A percentile compares a stretch with the other conserved stretches of the same genome.
phyloP scores from a whole-genome alignment of 2,329 filamentous ascomycete genomes.

The Colletotrichum lentis region DNA sequence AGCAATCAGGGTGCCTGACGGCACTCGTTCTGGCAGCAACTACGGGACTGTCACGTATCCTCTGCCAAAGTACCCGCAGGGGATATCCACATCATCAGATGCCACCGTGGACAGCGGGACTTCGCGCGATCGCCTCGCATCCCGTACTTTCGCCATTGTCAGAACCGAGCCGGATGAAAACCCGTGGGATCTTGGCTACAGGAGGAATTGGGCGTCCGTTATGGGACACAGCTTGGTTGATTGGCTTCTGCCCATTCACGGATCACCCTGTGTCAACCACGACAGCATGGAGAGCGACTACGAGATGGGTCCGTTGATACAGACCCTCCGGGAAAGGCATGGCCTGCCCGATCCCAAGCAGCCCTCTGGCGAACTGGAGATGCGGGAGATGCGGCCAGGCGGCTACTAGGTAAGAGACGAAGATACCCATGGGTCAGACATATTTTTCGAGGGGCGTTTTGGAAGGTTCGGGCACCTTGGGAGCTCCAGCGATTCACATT shows the following conservation, averaged over 20 bases:
- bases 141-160: constrained; percentile 80
- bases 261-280: constrained; percentile 78
- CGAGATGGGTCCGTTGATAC: constrained; percentile 69
- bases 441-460: constrained; percentile 7
- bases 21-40: constrained; percentile 51
- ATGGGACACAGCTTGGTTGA: constrained; percentile 78
- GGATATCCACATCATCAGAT: constrained; percentile 12
- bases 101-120: constrained; percentile 20
- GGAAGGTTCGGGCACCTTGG: neutral
- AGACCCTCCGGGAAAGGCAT: constrained; percentile 59
- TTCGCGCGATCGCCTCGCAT: constrained; percentile 55
- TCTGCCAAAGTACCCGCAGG: constrained; percentile 48
- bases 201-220: constrained; percentile 77
- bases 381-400: constrained; percentile 41
- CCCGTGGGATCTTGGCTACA: constrained; percentile 79
- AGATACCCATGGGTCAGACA: constrained; percentile 15
- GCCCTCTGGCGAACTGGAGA: constrained; percentile 43
- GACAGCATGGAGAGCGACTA: constrained; percentile 73
- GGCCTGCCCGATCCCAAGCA: constrained; percentile 43
- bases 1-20: constrained; percentile 73
- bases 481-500: neutral
- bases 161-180: constrained; percentile 78
- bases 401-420: constrained; percentile 6
- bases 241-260: constrained; percentile 81
- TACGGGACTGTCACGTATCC: constrained; percentile 68